Evolutionary conservation across 208 protist genomes (phyloP), one percentile per base, ranked within the genome.

Genomic region (Trypanosomatidae sp.): DNA sequence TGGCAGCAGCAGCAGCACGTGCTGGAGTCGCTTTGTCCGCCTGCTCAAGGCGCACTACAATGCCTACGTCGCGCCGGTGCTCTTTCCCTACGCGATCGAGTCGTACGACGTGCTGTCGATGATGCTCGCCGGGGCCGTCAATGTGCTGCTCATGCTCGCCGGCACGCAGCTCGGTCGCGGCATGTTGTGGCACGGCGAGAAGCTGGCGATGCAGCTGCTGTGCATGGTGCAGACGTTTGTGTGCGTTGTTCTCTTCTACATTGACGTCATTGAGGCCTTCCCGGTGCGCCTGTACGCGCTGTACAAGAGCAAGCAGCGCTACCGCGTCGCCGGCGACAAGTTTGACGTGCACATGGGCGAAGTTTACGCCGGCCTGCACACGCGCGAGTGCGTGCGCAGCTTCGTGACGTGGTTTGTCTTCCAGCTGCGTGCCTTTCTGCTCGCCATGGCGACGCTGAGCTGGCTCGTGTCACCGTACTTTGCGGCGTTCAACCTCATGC

Each of bases 401-500:
- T 76, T 73, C 48, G 11, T 57, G 3, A 53, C 59, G 8, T 69
- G 58, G 51, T 88, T 78, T 33, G 56, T 44, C 8, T 54, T 68
- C 33, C 63, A 71, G 28, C 71, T 83, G 44, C 71, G 74, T 40
- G 23, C 74, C 30, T 66, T 62, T 53, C 48, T 82, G 6, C 50
- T 81, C 15, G 8, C 74, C 25, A 71, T 82, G 32, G 70, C 79
- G 4, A 24, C 62, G 1, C 49, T 88, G n/a, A 79, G 73, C 55
- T 61, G 65, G 19, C 28, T 57, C 24, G 53, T 79, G 25, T 74
- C 71, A 30, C 60, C 59, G n/a, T 84, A 79, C 54, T 84, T 87
- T 59, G 71, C 75, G 11, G 72, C 77, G 20, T 71, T 85, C 40
- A 73, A 87, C 56, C 47, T 91, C 18, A 62, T 82, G 49, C 55